These are phyloP conservation scores for Aspergillus ostianus DNA, from an alignment of 495 filamentous ascomycete species.

Conservation along the genomic window DNA sequence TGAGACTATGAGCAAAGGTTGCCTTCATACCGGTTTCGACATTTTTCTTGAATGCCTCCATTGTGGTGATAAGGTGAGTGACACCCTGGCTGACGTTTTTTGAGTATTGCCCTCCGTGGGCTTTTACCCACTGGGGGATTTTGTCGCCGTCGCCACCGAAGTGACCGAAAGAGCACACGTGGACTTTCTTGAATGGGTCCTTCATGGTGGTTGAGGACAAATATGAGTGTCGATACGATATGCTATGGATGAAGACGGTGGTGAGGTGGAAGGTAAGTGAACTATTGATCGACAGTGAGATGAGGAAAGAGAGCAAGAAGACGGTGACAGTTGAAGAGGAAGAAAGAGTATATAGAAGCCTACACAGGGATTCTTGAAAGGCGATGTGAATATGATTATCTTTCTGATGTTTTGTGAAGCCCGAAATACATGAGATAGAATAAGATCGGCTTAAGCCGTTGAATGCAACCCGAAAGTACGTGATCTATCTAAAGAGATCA, in stretches of 20 bases:
- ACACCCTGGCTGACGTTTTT: conserved; percentile 37
- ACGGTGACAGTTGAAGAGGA: background rate
- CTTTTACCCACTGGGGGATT: conserved; percentile 53
- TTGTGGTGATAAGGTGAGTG: conserved; percentile 60
- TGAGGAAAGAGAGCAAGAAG: background rate
- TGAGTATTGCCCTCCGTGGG: conserved; percentile 50
- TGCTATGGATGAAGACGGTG: background rate
- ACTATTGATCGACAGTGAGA: background rate
- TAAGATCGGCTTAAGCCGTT: background rate
- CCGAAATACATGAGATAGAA: background rate
- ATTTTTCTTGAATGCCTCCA: conserved; percentile 49
- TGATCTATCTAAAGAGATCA: background rate
- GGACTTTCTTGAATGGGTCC: conserved; percentile 31
- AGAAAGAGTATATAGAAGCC: conserved; percentile 12
- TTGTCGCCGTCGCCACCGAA: conserved; percentile 40
- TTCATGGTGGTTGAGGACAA: conserved; percentile 28
- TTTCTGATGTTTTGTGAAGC: background rate
- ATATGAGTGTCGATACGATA: background rate
- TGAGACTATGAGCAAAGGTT: background rate
- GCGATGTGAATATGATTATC: background rate
- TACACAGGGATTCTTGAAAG: background rate
- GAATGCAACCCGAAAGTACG: conserved; percentile 4
- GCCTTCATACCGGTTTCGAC: conserved; percentile 40
- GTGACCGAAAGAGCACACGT: conserved; percentile 35
- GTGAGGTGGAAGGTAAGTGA: background rate